Base-by-base conservation (phyloP, 2,329 filamentous ascomycete genomes). In the Pestalotiopsis sp. region DNA sequence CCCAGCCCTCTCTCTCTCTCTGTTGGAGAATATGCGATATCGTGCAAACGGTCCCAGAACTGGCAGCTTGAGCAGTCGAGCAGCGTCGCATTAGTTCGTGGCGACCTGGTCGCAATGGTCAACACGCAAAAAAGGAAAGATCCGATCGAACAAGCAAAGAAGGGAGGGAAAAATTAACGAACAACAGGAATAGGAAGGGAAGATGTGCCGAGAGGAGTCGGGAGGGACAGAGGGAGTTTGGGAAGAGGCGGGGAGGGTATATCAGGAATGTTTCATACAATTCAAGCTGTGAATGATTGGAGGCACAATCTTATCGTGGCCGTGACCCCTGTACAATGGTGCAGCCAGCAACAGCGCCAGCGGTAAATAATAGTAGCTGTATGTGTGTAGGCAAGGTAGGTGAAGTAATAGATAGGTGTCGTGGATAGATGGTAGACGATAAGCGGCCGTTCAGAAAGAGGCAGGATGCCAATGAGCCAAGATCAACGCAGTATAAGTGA, bases 221-320 rank as follows among this genome's bases (percentile, higher is more conserved):
- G 7, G 31, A 52, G 45, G 45, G 20, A 20, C 20, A n/a, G 45
- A 52, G 7, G 7, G 45, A 38, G 60, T 38, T 36, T 59, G 57
- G 23, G 60, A 52, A 39, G 27, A 66, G 31, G 64, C 27, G 64
- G 64, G 64, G 64, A 66, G 64, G 66, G 66, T 62, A 67, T 67
- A 56, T 63, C 31, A 39, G 36, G 13, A 52, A 63, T 45, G 66
- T 68, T 68, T 68, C 61, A 68, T 52, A 58, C 66, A 57, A 49
- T 57, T 27, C 27, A 36, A 59, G 58, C 49, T 23, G 59, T 65
- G 64, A 31, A 25, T 68, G 67, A 61, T 64, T 60, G 63, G 63
- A 66, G 62, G 62, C 58, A 20, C 67, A 68, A 63, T 39, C 67
- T 68, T 66, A 68, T 68, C 67, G 63, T 60, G 20, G n/a, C 52